Evolutionary conservation across 2,329 filamentous ascomycete genomes (phyloP).

Genomic region (Aspergillus tamarii): DNA sequence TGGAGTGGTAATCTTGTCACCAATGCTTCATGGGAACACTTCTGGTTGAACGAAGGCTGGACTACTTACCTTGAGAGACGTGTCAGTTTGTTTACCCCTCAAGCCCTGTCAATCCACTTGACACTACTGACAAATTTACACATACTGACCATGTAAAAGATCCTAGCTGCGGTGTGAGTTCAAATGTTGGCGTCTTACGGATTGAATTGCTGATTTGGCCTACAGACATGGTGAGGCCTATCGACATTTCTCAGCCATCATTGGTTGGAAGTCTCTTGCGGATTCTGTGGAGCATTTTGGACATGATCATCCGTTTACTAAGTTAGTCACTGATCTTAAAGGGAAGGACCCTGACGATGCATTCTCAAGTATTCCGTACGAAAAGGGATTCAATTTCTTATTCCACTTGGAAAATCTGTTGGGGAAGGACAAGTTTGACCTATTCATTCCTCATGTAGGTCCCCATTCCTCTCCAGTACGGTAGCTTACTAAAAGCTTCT

Average conservation of each 20-base stretch:
- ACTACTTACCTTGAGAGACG: constrained; percentile 92
- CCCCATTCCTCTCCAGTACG: background rate
- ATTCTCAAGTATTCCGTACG: constrained; percentile 90
- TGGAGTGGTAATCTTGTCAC: constrained; percentile 82
- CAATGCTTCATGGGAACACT: constrained; percentile 57
- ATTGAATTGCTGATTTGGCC: background rate
- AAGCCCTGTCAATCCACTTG: background rate
- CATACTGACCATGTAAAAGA: constrained; percentile 32
- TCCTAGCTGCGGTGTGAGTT: constrained; percentile 45
- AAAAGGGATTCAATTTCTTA: constrained; percentile 94
- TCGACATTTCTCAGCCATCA: constrained; percentile 92
- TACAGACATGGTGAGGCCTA: constrained; percentile 77
- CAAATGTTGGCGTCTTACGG: background rate
- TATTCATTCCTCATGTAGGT: constrained; percentile 79
- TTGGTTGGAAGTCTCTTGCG: constrained; percentile 88
- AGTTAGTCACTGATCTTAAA: constrained; percentile 83
- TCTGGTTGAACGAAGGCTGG: constrained; percentile 77
- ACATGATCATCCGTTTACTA: constrained; percentile 87
- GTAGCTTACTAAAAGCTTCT: constrained; percentile 5
- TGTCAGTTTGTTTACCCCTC: constrained; percentile 27
- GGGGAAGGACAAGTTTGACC: constrained; percentile 85
- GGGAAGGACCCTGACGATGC: constrained; percentile 94
- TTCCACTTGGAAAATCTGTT: constrained; percentile 87
- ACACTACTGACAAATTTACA: background rate
- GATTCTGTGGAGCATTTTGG: constrained; percentile 81